Evolutionary conservation across 768 basidiomycete species (phyloP).

Genomic region (Russula earlei): DNA sequence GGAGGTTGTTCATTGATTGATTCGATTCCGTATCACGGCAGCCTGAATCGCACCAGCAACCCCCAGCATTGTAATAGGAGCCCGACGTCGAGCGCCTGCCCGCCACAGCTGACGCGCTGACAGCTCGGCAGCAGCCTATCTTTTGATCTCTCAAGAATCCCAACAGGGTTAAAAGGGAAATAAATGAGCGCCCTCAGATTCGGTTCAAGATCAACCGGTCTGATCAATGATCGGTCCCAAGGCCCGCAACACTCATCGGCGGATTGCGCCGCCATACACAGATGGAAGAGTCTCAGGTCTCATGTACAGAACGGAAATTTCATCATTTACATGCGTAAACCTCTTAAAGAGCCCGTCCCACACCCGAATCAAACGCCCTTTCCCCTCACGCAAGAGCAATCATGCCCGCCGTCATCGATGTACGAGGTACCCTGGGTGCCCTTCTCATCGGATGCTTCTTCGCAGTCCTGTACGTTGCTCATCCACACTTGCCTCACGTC

Average conservation of each 20-base stretch:
- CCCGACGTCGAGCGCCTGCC: no score
- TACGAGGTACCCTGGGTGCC: constrained; percentile 5
- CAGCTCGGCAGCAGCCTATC: background rate
- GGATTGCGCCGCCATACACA: no score
- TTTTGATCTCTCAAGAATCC: background rate
- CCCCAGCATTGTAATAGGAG: no score
- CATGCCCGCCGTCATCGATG: constrained; percentile 16
- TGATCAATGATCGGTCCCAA: background rate
- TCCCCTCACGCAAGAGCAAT: background rate
- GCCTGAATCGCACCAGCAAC: no score
- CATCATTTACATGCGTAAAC: background rate
- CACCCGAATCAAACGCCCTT: background rate
- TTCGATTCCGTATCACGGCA: no score
- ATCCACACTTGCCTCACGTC: background rate
- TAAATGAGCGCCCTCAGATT: background rate
- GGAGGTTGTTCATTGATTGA: no score
- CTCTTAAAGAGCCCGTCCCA: background rate
- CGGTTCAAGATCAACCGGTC: background rate
- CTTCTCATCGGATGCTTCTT: constrained; percentile 13
- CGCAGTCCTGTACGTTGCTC: constrained; percentile 8
- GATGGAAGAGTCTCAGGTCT: background rate
- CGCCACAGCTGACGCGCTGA: no score
- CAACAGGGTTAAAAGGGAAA: background rate
- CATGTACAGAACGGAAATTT: background rate
- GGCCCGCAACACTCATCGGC: background rate